A percentile compares a stretch with the other conserved stretches of the same genome.
These are phyloP conservation scores for Macrotyloma uniflorum DNA, from an alignment of 306 rosid species.

Conservation along the genomic window DNA sequence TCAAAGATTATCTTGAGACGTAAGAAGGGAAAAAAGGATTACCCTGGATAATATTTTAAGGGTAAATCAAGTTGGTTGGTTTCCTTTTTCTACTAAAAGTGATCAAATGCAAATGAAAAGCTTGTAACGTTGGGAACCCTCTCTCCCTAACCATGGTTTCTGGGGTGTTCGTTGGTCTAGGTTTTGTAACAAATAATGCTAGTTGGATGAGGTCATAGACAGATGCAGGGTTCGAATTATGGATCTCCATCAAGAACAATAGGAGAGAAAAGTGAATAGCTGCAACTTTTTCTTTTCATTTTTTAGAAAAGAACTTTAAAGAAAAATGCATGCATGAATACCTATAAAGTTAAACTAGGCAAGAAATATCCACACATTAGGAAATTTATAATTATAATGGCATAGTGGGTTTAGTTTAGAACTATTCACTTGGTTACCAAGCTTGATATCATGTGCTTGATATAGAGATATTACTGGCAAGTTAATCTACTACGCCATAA, in stretches of 20 bases:
- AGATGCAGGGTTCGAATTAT: neutral
- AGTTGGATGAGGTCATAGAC: neutral
- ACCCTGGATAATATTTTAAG: neutral
- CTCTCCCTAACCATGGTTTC: neutral
- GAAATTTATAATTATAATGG: neutral
- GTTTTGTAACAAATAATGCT: neutral
- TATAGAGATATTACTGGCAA: neutral
- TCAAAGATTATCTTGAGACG: slow-evolving; percentile 3
- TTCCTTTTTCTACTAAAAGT: slow-evolving; percentile 7
- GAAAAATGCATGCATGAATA: neutral
- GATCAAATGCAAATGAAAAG: neutral
- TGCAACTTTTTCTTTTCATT: neutral
- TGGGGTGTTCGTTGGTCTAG: no score
- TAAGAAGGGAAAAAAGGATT: neutral
- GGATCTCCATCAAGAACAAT: neutral
- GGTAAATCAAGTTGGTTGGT: neutral
- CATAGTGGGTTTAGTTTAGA: neutral
- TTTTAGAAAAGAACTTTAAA: neutral
- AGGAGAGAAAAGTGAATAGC: slow-evolving; percentile 4
- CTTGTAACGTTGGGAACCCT: neutral
- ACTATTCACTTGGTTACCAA: neutral
- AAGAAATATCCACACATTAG: neutral
- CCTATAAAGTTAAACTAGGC: neutral
- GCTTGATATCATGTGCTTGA: neutral
- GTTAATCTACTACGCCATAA: neutral